These are phyloP conservation scores for Bryoglossum gracile DNA, from an alignment of 495 filamentous ascomycete species.

Conservation along the genomic window DNA sequence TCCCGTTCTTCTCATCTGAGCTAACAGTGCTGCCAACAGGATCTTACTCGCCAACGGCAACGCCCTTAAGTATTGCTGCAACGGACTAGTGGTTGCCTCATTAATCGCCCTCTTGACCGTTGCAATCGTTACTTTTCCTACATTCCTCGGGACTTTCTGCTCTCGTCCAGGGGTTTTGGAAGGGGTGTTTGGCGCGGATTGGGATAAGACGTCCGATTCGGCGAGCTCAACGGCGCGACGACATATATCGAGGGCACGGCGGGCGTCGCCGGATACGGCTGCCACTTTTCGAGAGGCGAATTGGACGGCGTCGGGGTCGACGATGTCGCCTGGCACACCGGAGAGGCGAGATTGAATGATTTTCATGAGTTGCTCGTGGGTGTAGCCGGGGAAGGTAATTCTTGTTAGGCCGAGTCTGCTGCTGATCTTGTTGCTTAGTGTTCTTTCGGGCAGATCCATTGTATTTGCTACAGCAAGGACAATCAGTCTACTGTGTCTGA, in stretches of 20 bases:
- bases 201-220: constrained; percentile 53
- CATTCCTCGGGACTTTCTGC: constrained; percentile 9
- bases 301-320: constrained; percentile 89
- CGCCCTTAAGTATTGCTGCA: constrained; percentile 78
- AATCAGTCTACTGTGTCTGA: constrained; percentile 84
- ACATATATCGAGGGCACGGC: constrained; percentile 91
- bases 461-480: constrained; percentile 98
- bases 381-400: constrained; percentile 96
- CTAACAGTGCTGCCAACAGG: constrained; percentile 73
- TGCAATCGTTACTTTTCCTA: constrained; percentile 73
- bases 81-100: constrained; percentile 85
- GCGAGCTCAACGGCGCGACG: constrained; percentile 92
- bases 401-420: constrained; percentile 81
- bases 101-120: constrained; percentile 91
- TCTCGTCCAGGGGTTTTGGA: constrained; percentile 27
- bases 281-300: constrained; percentile 96
- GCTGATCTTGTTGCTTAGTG: constrained; percentile 95
- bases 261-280: constrained; percentile 88
- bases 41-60: constrained; percentile 78
- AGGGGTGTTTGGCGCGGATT: constrained; percentile 20
- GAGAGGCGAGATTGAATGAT: constrained; percentile 88
- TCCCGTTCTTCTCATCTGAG: constrained; percentile 73
- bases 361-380: constrained; percentile 93
- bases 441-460: constrained; percentile 97
- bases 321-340: constrained; percentile 80